Percentiles rank a stretch among this genome's conserved stretches.
phyloP scores from a whole-genome alignment of 257 asterid genomes.

The Lycium ferocissimum region DNA sequence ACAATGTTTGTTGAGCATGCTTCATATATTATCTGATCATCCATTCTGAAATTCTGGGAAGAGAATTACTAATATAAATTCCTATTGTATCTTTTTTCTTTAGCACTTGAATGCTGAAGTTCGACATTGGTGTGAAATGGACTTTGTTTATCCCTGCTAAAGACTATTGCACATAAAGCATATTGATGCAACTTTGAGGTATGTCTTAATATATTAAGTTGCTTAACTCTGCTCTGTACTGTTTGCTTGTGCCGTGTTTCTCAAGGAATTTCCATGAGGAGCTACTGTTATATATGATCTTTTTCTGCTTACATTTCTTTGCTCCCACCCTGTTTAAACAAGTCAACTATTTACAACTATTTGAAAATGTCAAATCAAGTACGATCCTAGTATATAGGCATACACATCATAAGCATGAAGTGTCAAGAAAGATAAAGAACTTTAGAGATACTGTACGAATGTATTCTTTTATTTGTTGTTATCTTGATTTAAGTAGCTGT shows the following conservation, averaged over 20 bases:
- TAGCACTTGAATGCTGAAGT: constrained; percentile 3
- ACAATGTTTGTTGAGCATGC: not conserved
- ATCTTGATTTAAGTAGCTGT: constrained; percentile 29
- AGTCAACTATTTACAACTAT: constrained; percentile 20
- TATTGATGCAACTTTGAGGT: constrained; percentile 10
- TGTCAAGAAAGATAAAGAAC: constrained; percentile 14
- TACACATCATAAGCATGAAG: constrained; percentile 19
- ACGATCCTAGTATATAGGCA: not conserved
- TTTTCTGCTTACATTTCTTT: not conserved
- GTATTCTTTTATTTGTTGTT: constrained; percentile 38
- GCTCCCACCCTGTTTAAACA: not conserved
- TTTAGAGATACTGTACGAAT: constrained; percentile 20
- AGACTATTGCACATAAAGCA: not conserved
- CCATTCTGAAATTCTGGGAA: not conserved
- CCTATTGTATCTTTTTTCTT: not conserved
- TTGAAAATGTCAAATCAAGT: constrained; percentile 5
- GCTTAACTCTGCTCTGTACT: constrained; percentile 11
- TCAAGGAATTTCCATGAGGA: not conserved
- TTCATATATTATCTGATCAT: not conserved
- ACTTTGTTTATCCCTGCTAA: not conserved
- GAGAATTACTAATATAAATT: not conserved
- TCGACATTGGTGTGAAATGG: not conserved
- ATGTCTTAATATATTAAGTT: not conserved
- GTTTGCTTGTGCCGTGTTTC: constrained; percentile 3
- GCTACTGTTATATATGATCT: not conserved